These are phyloP conservation scores for Pleurostoma richardsiae DNA, from an alignment of 2,329 filamentous ascomycete genomes.

Conservation along the genomic window DNA sequence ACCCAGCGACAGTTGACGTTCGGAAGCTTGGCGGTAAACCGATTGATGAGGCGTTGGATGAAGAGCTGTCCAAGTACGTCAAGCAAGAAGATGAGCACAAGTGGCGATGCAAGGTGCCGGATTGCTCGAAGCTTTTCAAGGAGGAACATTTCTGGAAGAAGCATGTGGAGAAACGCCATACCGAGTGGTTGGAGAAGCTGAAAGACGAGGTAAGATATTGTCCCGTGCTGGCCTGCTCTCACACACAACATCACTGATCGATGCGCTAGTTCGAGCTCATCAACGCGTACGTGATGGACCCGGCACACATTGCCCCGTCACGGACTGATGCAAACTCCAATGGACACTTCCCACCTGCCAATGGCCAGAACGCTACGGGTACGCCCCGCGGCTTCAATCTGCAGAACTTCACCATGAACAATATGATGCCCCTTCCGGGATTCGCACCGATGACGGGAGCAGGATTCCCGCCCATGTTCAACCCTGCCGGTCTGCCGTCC, in stretches of 20 bases:
- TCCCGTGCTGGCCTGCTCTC: background rate
- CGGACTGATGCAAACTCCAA: conserved; percentile 93
- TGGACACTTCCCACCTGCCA: conserved; percentile 83
- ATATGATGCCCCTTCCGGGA: conserved; percentile 54
- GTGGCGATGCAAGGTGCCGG: conserved; percentile 92
- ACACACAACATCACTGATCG: conserved; percentile 2
- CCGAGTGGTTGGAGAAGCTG: conserved; percentile 77
- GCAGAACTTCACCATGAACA: conserved; percentile 60
- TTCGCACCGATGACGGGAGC: conserved; percentile 44
- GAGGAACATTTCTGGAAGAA: conserved; percentile 97
- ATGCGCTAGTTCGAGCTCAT: conserved; percentile 70
- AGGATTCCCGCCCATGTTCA: conserved; percentile 50
- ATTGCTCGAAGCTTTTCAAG: conserved; percentile 96
- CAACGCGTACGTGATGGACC: conserved; percentile 91
- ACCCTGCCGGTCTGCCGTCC: conserved; percentile 36
- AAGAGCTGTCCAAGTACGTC: conserved; percentile 81
- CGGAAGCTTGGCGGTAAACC: conserved; percentile 87
- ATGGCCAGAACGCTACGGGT: conserved; percentile 70
- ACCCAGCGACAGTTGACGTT: conserved; percentile 82
- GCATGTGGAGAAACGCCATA: conserved; percentile 92
- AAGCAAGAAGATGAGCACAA: conserved; percentile 98
- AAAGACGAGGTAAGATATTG: conserved; percentile 68
- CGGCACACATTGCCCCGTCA: conserved; percentile 88
- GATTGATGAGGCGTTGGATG: conserved; percentile 78
- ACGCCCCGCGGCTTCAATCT: conserved; percentile 92